A percentile compares a stretch with the other conserved stretches of the same genome.
Conservation (phyloP, 2,329 filamentous ascomycete species). For the Drechslerella dactyloides region DNA sequence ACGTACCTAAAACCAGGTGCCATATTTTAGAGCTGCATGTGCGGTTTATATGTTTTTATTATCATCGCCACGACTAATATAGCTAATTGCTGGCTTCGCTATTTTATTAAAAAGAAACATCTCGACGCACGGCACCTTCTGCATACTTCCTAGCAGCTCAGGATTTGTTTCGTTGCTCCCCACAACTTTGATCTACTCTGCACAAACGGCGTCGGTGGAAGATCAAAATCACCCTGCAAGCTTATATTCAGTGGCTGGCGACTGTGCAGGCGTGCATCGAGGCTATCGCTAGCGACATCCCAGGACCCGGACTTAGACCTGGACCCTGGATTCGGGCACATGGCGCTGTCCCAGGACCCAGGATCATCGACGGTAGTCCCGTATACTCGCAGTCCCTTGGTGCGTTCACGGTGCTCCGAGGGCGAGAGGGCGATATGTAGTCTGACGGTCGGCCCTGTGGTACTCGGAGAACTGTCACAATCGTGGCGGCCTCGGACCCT, state of each 20-base stretch:
- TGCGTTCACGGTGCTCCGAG: not conserved
- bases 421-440: not conserved
- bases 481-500: not conserved
- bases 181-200: conserved; percentile 3
- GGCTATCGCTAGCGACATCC: not conserved
- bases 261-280: not conserved
- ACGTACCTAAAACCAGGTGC: conserved; percentile 1
- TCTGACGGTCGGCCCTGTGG: not conserved
- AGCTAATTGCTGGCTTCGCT: not conserved
- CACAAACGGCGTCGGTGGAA: not conserved
- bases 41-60: not conserved
- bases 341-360: not conserved
- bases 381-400: not conserved
- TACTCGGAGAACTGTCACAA: not conserved
- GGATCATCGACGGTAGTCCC: not conserved
- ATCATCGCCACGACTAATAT: not conserved
- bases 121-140: not conserved
- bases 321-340: not conserved
- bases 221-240: not conserved
- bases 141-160: conserved; percentile 1
- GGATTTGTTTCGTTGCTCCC: not conserved
- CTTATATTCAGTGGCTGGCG: not conserved
- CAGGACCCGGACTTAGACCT: not conserved
- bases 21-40: conserved; percentile 1
- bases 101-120: not conserved